Evolutionary conservation across 106 monocot genomes (phyloP), one percentile per base, ranked within the genome.

Genomic region (Cymbidium sinense): DNA sequence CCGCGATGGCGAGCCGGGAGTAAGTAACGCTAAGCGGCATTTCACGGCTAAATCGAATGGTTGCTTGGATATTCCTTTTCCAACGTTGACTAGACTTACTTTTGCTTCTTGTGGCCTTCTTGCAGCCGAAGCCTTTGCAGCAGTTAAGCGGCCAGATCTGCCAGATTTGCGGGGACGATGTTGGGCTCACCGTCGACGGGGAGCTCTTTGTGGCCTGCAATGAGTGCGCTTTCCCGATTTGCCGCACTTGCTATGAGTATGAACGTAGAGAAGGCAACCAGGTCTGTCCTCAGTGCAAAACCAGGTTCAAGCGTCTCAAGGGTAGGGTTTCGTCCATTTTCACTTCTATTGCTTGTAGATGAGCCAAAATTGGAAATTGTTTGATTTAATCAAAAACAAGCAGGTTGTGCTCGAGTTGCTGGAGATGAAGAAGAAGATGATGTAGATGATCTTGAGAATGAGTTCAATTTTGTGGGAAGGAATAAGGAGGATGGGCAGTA

Each of bases 211-310:
- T 95, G 34, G 95, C 95, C 43, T 95, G 95, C 82, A 93, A 93
- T 75, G 95, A 95, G 82, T 95, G 95, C 55, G 95, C 95, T 30
- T 95, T 95, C 80, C 95, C 95, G 0, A 76, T 95, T 31, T 95
- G 95, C 83, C 50, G 82, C 19, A 88, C 83, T 33, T 95, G 95
- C 83, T 95, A 95, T 34, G 93, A 96, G 80, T 96, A 96, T 55
- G 96, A 96, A 84, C 82, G 96, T 8, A 84, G 88, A 36, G 96
- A 96, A 82, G 96, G 96, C 23, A 96, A 70, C 70, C 96, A 96
- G 84, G 83, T 88, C 74, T 96, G 96, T 81, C 96, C 96, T 67
- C 96, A 96, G 83, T 96, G 96, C 89, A 96, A 91, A 82, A 96
- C 96, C 50, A 80, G 96, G 55, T 93, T 91, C 80, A 96, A 96